Conservation (phyloP, 1,284 basidiomycete genomes). For the Pseudozyma tsukubaensis region DNA sequence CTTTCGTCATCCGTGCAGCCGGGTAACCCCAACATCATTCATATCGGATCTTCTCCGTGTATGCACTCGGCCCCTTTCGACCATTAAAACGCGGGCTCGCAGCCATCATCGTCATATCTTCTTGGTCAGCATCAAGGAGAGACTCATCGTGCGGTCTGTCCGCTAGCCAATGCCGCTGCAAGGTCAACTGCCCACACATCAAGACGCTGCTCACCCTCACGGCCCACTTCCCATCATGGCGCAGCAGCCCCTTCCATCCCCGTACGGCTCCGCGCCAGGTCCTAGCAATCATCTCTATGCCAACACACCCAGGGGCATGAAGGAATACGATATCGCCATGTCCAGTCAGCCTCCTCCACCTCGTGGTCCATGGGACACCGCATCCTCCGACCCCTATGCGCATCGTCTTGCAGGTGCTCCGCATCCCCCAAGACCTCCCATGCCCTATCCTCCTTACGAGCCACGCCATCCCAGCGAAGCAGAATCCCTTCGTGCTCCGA, state of each 20-base stretch:
- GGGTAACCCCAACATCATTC: too few species aligned
- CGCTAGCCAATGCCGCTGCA: conserved; percentile 9
- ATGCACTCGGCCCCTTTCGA: too few species aligned
- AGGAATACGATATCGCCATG: conserved; percentile 32
- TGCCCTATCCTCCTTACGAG: conserved; percentile 30
- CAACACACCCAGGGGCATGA: conserved; percentile 31
- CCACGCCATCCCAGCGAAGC: conserved; percentile 18
- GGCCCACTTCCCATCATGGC: conserved; percentile 22
- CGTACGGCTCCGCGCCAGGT: conserved; percentile 17
- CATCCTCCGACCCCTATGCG: conserved; percentile 17
- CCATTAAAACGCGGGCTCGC: too few species aligned
- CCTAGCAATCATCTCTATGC: conserved; percentile 16
- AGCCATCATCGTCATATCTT: background rate
- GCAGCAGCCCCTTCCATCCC: conserved; percentile 22
- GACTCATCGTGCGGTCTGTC: background rate
- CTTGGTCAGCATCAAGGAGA: background rate
- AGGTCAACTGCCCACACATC: conserved; percentile 1
- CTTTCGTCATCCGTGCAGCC: too few species aligned
- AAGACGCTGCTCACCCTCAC: conserved; percentile 2
- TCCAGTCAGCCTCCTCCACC: conserved; percentile 3
- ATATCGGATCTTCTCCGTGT: too few species aligned
- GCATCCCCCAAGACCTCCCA: conserved; percentile 14
- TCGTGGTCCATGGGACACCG: conserved; percentile 17
- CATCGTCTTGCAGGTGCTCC: conserved; percentile 20
- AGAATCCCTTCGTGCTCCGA: conserved; percentile 18